Evolutionary conservation across 176 grass and related monocot species (phyloP).

Genomic region (Hordeum marinum): DNA sequence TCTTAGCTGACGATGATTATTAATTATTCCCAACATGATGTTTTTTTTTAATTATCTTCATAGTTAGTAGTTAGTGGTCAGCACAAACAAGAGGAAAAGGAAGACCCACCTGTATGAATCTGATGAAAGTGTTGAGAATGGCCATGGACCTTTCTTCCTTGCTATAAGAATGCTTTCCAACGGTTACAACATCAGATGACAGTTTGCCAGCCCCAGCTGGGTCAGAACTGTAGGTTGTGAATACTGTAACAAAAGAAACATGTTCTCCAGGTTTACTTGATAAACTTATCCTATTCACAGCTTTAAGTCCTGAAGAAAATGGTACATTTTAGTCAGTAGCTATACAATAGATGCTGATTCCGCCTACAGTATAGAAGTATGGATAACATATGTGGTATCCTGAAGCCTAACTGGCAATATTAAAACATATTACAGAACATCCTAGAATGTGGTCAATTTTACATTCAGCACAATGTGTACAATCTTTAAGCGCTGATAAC

Average conservation of each 20-base stretch:
- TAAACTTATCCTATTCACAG: constrained; percentile 45
- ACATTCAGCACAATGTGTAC: neutral
- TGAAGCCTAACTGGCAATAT: neutral
- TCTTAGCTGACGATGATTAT: neutral
- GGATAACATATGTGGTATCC: neutral
- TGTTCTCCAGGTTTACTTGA: constrained; percentile 35
- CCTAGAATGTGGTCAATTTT: neutral
- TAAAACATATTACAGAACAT: neutral
- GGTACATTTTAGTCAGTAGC: neutral
- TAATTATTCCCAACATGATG: neutral
- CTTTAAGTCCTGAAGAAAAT: constrained; percentile 61
- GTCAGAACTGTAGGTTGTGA: constrained; percentile 64
- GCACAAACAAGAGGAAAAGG: neutral
- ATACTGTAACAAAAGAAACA: constrained; percentile 81
- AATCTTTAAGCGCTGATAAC: neutral
- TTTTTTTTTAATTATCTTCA: neutral
- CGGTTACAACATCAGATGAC: constrained; percentile 44
- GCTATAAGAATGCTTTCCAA: constrained; percentile 62
- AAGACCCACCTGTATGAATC: constrained; percentile 72
- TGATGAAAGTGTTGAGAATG: constrained; percentile 58
- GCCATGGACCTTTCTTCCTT: constrained; percentile 71
- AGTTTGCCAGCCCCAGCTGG: constrained; percentile 31
- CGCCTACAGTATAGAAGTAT: neutral
- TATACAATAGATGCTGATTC: neutral
- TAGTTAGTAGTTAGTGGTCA: neutral